Percentiles rank a stretch among this genome's conserved stretches.
Evolutionary conservation across 106 monocot genomes (phyloP).

Genomic region (Allium fistulosum): DNA sequence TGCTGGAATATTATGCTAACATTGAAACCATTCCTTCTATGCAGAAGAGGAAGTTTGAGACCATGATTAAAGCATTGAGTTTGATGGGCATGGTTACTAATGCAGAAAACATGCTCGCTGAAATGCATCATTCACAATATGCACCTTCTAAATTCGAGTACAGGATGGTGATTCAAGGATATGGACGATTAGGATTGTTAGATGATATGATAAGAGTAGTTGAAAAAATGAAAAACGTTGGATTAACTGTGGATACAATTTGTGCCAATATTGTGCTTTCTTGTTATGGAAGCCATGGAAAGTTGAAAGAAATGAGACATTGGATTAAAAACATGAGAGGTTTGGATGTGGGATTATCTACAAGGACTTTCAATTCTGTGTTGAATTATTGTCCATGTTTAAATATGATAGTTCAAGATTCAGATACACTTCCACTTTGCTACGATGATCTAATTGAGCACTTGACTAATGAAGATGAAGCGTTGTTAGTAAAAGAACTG

Average conservation of each 20-base stretch:
- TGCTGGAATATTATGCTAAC: constrained; percentile 14
- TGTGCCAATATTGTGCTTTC: constrained; percentile 59
- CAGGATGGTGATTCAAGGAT: constrained; percentile 42
- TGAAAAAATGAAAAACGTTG: constrained; percentile 30
- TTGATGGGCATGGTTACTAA: constrained; percentile 36
- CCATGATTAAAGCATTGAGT: constrained; percentile 53
- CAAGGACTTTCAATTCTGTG: constrained; percentile 45
- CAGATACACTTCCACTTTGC: constrained; percentile 27
- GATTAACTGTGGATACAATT: constrained; percentile 40
- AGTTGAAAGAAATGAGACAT: constrained; percentile 34
- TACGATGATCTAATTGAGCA: constrained; percentile 18
- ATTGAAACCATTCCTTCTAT: constrained; percentile 15
- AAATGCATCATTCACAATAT: constrained; percentile 37
- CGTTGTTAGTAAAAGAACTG: constrained; percentile 31
- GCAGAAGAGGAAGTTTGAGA: constrained; percentile 27
- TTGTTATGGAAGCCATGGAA: constrained; percentile 53
- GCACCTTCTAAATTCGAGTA: constrained; percentile 63
- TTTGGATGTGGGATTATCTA: constrained; percentile 23
- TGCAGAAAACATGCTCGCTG: constrained; percentile 45
- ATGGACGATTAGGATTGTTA: constrained; percentile 39
- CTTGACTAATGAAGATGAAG: constrained; percentile 29
- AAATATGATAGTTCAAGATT: constrained; percentile 21
- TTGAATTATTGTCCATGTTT: constrained; percentile 52
- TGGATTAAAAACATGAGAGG: constrained; percentile 51
- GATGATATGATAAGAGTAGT: constrained; percentile 52